Base-by-base conservation (phyloP, 2,329 filamentous ascomycete species). In the Beauveria varroae region DNA sequence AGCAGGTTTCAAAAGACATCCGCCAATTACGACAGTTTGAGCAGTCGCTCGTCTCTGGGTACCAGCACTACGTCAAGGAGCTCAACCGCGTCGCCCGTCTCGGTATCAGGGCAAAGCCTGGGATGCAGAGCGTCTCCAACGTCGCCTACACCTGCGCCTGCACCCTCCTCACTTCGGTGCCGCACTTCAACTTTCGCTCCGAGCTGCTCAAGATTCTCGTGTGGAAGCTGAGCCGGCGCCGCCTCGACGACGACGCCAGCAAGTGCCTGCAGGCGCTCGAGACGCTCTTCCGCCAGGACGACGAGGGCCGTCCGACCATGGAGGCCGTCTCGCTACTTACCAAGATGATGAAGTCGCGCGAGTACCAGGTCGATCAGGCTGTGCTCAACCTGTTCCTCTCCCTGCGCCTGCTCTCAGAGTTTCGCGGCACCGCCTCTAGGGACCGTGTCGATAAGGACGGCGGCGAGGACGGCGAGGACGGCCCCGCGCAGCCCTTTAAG, bases 161-260 rank as follows among this genome's bases (percentile, higher is more conserved):
- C 74, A 89, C 84, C 34, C 81, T 99, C 18, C 76, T 98, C 46
- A 85, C 84, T 22, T 81, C 88, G 1, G 92, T 97, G 1, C 91
- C 95, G 3, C 96, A 99, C 77, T 99, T 99, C 84, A 99, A 99
- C 79, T 97, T 96, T 74, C 88, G 95, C 46, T 83, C 81, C 54
- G 93, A 99, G 58, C 79, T 99, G 58, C 77, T 99, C 64, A 91
- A 90, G 74, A 93, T 98, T 62, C 72, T 99, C 16, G 87, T 96
- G 24, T 86, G 86, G 67, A 95, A 95, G 72, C 80, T 99, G 41
- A 92, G 90, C 69, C 83, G 81, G 62, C 85, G 86, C 67, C 83
- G 82, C 59, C 76, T 90, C 1, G 90, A 96, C 70, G 81, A 80
- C 2, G 88, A 96, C 64, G 95, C 91, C 66, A 73, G 83, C 64